Evolutionary conservation across 768 basidiomycete genomes (phyloP), one percentile per base, ranked within the genome.

Genomic region (Kwoniella sp.): DNA sequence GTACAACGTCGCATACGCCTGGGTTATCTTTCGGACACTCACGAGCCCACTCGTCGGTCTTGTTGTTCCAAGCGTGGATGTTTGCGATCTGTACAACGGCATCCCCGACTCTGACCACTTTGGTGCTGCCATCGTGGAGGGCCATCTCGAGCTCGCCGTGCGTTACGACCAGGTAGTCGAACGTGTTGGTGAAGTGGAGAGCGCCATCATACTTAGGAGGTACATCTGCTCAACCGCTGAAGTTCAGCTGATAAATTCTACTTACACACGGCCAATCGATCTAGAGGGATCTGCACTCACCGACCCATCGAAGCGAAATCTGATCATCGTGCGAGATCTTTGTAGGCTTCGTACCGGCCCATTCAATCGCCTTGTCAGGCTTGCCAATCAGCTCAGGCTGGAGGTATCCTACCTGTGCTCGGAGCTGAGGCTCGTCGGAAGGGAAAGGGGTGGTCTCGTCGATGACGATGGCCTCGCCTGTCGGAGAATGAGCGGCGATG

Each of bases 11-110:
- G 50, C 12, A 51, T 8, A 12, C 7, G 8, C 20, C 20, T 51
- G 25, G 9, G 13, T 23, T 12, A 52, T n/a, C 56, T 69, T 62
- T 37, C 63, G 12, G n/a, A 15, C 20, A 69, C 68, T 61, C 34
- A 66, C 68, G 54, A 15, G 68, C 64, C 47, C 59, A 55, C 38
- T 61, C 9, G 28, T 65, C 59, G 23, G 59, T 63, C 8, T 59
- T 58, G 28, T 69, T 69, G 25, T 41, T 61, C 68, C 68, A 69
- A 2, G 55, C 47, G 56, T 69, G 68, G 22, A 66, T 57, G 29
- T 65, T 66, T 26, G 64, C 68, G 13, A 61, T 37, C 51, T 69
- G 68, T 23, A 69, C 56, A 4, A 69, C 28, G 0, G 60, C 25
- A 29, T 69, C 68, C 1, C 68, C 68, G 15, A 64, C 52, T 26